Evolutionary conservation across 306 rosid species (phyloP), one percentile per base, ranked within the genome.

Genomic region (Sesbania bispinosa): DNA sequence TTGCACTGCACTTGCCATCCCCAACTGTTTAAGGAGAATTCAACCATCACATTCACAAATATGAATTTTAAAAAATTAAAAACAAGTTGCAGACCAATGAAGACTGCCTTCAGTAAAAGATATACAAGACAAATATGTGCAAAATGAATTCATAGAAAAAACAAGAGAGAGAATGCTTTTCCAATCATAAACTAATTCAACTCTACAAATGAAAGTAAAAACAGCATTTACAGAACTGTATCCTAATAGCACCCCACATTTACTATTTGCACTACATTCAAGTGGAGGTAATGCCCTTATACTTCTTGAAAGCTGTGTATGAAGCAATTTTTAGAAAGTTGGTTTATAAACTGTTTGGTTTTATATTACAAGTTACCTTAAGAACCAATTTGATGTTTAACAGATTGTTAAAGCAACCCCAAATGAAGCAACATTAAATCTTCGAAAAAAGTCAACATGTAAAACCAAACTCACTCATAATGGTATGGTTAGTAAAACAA

Each of bases 1-100:
- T 78, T 84, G 89, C 58, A 84, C 88, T 1, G 88, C 95, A 68
- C 86, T 84, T 1, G 95, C 89, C 91, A 88, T 86, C 0, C 91
- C 95, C 68, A 84, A 39, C 93, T 85, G 77, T 29, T 67, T 11
- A 27, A 36, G 43, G 27, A 24, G 4, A 75, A 32, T 66, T 10
- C 55, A 71, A 6, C 5, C 38, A n/a, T 43, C 27, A 53, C 86
- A 4, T 64, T 64, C 39, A 46, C 84, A 7, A 21, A 45, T 46
- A 13, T 46, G 18, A 67, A 67, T 11, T 2, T n/a, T 7, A 3
- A 11, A 30, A 27, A 7, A 6, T 5, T 35, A 16, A 59, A 7
- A 18, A 29, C 16, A 61, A 4, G 26, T 36, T 52, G 11, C 5
- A 52, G 0, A 7, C 20, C 10, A 11, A 35, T 6, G 10, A 29